A percentile compares a stretch with the other conserved stretches of the same genome.
Evolutionary conservation across 495 filamentous ascomycete species (phyloP).

Genomic region (Beverwykella pulmonaria): DNA sequence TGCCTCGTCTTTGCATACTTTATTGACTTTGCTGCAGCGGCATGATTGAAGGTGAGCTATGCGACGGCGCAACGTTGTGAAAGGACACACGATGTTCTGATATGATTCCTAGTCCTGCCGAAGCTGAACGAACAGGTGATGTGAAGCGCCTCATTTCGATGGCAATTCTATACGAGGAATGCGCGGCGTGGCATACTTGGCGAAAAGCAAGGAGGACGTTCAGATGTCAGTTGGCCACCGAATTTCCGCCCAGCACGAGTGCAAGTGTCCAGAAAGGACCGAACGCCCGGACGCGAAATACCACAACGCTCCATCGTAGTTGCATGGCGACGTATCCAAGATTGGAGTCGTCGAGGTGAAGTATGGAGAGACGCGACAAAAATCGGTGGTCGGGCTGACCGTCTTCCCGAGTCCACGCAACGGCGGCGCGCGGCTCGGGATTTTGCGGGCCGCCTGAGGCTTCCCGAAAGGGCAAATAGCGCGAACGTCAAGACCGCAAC

Average conservation of each 20-base stretch:
- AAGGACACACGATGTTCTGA: neutral
- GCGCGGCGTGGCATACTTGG: slow-evolving; percentile 8
- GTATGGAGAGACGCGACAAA: no score
- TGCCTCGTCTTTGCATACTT: neutral
- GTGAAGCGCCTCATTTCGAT: neutral
- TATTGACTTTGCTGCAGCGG: neutral
- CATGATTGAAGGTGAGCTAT: neutral
- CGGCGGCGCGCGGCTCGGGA: no score
- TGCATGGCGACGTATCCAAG: no score
- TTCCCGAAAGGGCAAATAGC: no score
- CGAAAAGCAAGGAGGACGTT: neutral
- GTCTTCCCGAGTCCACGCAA: no score
- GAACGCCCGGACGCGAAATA: no score
- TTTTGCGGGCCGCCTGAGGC: no score
- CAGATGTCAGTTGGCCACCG: no score
- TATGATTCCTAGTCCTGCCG: neutral
- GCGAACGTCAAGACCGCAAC: no score
- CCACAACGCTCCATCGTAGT: no score
- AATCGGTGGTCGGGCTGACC: no score
- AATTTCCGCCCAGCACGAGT: neutral
- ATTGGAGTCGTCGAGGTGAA: no score
- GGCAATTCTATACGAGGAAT: slow-evolving; percentile 6
- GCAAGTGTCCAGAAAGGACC: slow-evolving; percentile 42
- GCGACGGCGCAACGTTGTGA: neutral
- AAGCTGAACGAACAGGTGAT: slow-evolving; percentile 1